phyloP scores from a whole-genome alignment of 805 yeast genomes.

The Metschnikowia lunata region DNA sequence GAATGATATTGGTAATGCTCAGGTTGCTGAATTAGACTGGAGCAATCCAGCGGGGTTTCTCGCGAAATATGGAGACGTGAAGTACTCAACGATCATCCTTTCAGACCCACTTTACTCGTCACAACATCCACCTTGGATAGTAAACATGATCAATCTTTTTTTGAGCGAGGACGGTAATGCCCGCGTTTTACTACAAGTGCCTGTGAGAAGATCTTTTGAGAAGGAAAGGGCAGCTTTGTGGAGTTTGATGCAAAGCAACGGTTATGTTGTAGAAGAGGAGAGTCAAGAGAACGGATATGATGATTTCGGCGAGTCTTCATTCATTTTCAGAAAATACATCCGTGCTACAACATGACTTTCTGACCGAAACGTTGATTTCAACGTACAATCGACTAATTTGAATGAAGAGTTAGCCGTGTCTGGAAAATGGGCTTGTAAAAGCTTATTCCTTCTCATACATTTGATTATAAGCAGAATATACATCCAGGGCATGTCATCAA shows the following conservation, averaged over 20 bases:
- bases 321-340: constrained; percentile 41
- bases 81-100: constrained; percentile 59
- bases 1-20: constrained; percentile 39
- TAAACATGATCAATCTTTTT: constrained; percentile 51
- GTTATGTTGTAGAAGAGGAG: constrained; percentile 32
- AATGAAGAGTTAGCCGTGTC: too few species aligned
- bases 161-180: constrained; percentile 31
- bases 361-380: too few species aligned
- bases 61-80: constrained; percentile 19
- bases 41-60: constrained; percentile 45
- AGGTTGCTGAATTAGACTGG: constrained; percentile 74
- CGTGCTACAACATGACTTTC: background rate
- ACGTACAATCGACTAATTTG: too few species aligned
- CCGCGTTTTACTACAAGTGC: constrained; percentile 66
- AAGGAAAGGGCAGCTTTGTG: constrained; percentile 61
- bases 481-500: too few species aligned
- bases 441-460: background rate
- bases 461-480: too few species aligned
- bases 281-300: constrained; percentile 65
- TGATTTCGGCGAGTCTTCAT: constrained; percentile 76
- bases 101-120: constrained; percentile 90
- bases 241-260: constrained; percentile 40
- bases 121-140: constrained; percentile 73
- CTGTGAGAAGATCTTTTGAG: constrained; percentile 64
- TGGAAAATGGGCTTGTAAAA: too few species aligned